Percentiles rank a stretch among this genome's conserved stretches.
Evolutionary conservation across 2,329 filamentous ascomycete genomes (phyloP).

Genomic region (Mycosphaerella arachidis): DNA sequence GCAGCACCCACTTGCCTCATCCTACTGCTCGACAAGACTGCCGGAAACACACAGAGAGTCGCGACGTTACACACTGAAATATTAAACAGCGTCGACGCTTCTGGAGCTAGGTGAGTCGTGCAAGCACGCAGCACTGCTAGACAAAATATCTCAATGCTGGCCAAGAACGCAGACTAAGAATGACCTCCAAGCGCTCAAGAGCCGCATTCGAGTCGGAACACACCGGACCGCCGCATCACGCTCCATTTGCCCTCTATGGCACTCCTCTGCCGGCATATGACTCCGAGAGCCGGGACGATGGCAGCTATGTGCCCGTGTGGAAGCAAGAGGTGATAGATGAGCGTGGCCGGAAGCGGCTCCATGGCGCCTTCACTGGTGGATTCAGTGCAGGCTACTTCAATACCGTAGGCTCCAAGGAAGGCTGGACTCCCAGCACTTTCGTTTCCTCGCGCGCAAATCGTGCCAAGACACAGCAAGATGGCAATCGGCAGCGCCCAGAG

Average conservation of each 20-base stretch:
- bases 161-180: constrained; percentile 38
- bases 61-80: not conserved
- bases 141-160: constrained; percentile 27
- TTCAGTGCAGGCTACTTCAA: constrained; percentile 99
- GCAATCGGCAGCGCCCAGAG: constrained; percentile 61
- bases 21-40: too few species aligned
- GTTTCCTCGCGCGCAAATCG: constrained; percentile 82
- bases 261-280: constrained; percentile 78
- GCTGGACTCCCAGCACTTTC: constrained; percentile 90
- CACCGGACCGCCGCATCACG: constrained; percentile 50
- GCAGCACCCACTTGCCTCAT: too few species aligned
- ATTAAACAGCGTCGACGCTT: not conserved
- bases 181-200: constrained; percentile 77
- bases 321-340: constrained; percentile 97
- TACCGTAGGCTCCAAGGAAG: constrained; percentile 95
- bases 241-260: constrained; percentile 75
- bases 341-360: constrained; percentile 79
- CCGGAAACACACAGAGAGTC: too few species aligned
- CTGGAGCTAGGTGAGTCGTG: not conserved
- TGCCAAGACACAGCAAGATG: constrained; percentile 59
- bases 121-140: not conserved
- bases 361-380: constrained; percentile 94
- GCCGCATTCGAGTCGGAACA: constrained; percentile 72
- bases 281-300: constrained; percentile 75
- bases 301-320: constrained; percentile 91